Percentiles rank a stretch among this genome's conserved stretches.
phyloP scores from a whole-genome alignment of 805 yeast genomes.

The Hanseniaspora occidentalis region DNA sequence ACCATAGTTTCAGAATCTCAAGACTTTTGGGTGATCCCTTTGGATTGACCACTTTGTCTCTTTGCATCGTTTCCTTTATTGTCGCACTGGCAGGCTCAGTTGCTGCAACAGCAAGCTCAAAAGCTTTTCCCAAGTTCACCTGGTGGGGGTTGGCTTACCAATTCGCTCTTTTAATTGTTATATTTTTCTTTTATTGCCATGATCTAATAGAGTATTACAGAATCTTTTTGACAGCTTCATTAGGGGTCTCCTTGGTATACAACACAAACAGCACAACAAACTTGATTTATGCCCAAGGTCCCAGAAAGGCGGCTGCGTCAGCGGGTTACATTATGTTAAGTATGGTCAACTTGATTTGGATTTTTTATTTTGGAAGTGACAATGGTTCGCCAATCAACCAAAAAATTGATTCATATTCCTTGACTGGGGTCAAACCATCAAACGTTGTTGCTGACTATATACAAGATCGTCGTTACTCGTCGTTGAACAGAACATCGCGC shows the following conservation, averaged over 20 bases:
- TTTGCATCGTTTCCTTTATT: conserved; percentile 72
- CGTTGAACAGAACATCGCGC: conserved; percentile 5
- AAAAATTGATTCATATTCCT: conserved; percentile 72
- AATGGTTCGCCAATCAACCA: conserved; percentile 78
- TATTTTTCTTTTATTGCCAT: conserved; percentile 41
- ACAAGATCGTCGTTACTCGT: conserved; percentile 5
- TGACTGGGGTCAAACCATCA: conserved; percentile 34
- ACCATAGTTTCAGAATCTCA: conserved; percentile 25
- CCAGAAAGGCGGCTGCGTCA: conserved; percentile 72
- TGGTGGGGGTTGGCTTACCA: conserved; percentile 96
- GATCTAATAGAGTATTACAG: conserved; percentile 63
- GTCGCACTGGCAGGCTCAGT: conserved; percentile 82
- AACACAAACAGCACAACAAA: conserved; percentile 74
- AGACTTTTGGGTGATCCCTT: conserved; percentile 74
- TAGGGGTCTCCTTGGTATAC: conserved; percentile 67
- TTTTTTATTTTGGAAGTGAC: conserved; percentile 82
- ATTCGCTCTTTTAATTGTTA: conserved; percentile 41
- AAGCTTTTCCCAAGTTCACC: conserved; percentile 62
- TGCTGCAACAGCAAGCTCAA: conserved; percentile 30
- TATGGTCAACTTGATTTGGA: conserved; percentile 75
- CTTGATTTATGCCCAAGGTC: conserved; percentile 54
- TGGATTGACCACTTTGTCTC: conserved; percentile 67
- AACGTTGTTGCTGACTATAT: conserved; percentile 13
- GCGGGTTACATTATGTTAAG: conserved; percentile 83
- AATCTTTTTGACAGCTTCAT: conserved; percentile 27